Evolutionary conservation across 1,139 yeast genomes (phyloP), one percentile per base, ranked within the genome.

Genomic region (Lodderomyces metapsilosis): DNA sequence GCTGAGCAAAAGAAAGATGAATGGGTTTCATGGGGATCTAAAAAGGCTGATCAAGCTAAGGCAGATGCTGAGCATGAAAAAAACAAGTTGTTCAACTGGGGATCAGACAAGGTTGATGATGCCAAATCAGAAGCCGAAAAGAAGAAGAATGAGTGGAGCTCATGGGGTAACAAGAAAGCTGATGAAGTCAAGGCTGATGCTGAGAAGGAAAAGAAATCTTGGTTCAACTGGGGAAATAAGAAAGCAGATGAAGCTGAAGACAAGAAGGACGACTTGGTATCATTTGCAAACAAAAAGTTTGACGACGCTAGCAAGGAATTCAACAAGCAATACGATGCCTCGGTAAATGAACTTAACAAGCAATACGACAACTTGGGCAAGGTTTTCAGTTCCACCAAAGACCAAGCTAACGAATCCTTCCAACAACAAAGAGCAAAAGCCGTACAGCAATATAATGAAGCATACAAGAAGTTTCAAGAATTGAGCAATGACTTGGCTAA

Each of bases 401-500:
- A 43, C n/a, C 40, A 46, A 34, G 30, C 46, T 9, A 41, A 35
- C 24, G 39, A 43, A 30, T 37, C 43, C 33, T 45, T 22, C 31
- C 32, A 34, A 30, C 11, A 34, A 37, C 68, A 66, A 37, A 66
- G 59, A 53, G 57, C 58, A 24, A 47, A 51, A 18, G 74, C 76
- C 24, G 49, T 64, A 40, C 58, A 57, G 38, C 53, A 60, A 40
- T 70, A 61, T 50, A 63, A 67, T 47, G 47, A 49, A 24, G 68
- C 75, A 32, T 66, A 60, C 54, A 48, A 53, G 22, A 53, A 61
- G 38, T 61, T 68, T 43, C 74, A 69, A 35, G 57, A 58, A 22
- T 59, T 66, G 50, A 52, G 62, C 34, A 44, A 52, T 21, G 52
- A 55, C 22, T 59, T 64, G 37, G 51, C 58, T 21, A 62, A 57